Evolutionary conservation across 495 filamentous ascomycete genomes (phyloP).

Genomic region (Xylaria scruposa): DNA sequence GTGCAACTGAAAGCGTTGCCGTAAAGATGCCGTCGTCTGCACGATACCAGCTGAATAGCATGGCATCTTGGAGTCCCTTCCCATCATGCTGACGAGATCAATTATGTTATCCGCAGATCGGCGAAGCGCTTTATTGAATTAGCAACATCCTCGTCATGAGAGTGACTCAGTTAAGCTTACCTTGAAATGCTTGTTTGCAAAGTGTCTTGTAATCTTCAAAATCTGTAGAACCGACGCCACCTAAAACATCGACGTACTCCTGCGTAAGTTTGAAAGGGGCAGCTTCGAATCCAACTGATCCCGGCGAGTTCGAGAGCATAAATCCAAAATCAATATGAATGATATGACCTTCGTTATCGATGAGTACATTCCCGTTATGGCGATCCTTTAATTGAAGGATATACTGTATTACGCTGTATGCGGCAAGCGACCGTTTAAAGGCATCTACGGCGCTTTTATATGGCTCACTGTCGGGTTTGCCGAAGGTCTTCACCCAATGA

Average conservation of each 20-base stretch:
- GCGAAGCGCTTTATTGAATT: constrained; percentile 59
- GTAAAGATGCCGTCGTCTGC: constrained; percentile 65
- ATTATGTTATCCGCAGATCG: constrained; percentile 75
- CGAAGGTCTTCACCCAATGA: constrained; percentile 78
- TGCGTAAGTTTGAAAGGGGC: constrained; percentile 81
- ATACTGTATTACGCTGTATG: constrained; percentile 78
- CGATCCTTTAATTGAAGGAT: constrained; percentile 79
- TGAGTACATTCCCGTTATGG: constrained; percentile 82
- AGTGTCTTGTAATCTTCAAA: constrained; percentile 72
- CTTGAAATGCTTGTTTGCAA: constrained; percentile 78
- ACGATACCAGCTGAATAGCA: constrained; percentile 70
- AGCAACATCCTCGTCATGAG: constrained; percentile 1
- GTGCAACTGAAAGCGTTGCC: constrained; percentile 74
- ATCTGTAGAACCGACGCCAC: constrained; percentile 65
- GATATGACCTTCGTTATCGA: constrained; percentile 79
- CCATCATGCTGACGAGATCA: constrained; percentile 78
- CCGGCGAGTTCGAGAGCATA: constrained; percentile 81
- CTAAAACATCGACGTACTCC: constrained; percentile 78
- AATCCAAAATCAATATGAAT: constrained; percentile 86
- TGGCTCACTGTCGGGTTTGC: constrained; percentile 63
- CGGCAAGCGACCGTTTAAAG: constrained; percentile 73
- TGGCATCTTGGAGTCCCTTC: constrained; percentile 75
- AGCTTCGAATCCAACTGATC: constrained; percentile 77
- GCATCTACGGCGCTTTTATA: constrained; percentile 70
- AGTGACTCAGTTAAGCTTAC: constrained; percentile 41